Base-by-base conservation (phyloP, 371 early-diverging fungal species). In the Mucor plumbeus region DNA sequence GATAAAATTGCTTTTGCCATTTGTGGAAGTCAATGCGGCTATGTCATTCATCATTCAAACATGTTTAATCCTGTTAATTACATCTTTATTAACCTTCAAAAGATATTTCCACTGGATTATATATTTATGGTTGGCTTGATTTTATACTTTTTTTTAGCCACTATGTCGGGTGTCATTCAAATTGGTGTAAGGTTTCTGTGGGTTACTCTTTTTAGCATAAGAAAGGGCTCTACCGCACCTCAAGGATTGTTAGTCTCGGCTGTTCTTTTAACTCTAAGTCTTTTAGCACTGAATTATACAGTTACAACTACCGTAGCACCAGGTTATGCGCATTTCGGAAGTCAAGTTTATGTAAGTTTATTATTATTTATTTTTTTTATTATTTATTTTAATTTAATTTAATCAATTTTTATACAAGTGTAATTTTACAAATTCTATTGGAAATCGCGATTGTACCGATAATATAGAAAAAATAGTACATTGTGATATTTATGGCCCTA, bases 21-120 rank as follows among this genome's bases (percentile, higher is more conserved):
- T 15, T 90, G 90, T 67, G 90, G 90, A 15, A 83, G 82, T 36
- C 74, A 82, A 67, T 90, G 91, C 70, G 91, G 91, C 38, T 90
- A 87, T 67, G 82, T 88, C 21, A 82, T 87, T 41, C 79, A 77
- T 14, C 86, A 83, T 56, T 83, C 87, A 11, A 77, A 81, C 36
- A 56, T 88, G 10, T 84, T 86, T 53, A 90, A 90, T 71, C 90
- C 90, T 0, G 75, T 90, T 71, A 88, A 89, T 62, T 76, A 76
- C 21, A 79, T 88, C 31, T 86, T 88, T 72, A 73, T 88, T 43
- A 75, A 80, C 41, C 64, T 88, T 7, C 77, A 85, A 15, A 83
- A 82, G 75, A 72, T 74, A 44, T 90, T 89, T 64, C 88, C 88
- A 9, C 58, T 89, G 36, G 90, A 90, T 59, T 86, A 88, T 61